Evolutionary conservation across 192 early-diverging fungal species (phyloP).

Genomic region (Coemansia sp.): DNA sequence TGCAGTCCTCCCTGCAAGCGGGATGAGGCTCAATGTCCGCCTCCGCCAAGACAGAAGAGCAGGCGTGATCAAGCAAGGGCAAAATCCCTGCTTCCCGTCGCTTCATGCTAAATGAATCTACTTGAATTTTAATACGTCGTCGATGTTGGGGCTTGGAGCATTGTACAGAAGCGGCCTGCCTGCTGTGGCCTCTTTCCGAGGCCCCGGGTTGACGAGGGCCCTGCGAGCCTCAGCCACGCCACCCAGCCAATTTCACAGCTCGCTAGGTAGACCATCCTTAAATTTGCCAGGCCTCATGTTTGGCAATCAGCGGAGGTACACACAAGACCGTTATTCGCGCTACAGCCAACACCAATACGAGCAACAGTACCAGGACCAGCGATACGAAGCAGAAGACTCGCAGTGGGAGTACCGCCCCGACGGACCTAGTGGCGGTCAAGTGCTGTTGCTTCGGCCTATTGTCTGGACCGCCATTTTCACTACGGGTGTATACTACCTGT

Average conservation of each 20-base stretch:
- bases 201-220: background rate
- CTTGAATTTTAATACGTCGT: too few relatives aligned
- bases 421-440: slow-evolving; percentile 7
- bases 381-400: background rate
- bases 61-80: background rate
- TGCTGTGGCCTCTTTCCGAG: background rate
- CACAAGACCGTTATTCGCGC: background rate
- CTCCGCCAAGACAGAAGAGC: too few relatives aligned
- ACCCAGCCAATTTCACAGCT: background rate
- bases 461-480: slow-evolving; percentile 40
- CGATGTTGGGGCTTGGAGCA: background rate
- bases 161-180: background rate
- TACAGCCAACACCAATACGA: slow-evolving; percentile 6
- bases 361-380: slow-evolving; percentile 2
- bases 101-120: background rate
- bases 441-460: slow-evolving; percentile 20
- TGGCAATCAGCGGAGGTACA: background rate
- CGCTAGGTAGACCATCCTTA: background rate
- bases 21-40: too few relatives aligned
- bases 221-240: background rate
- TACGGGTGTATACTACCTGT: slow-evolving; percentile 24
- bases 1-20: too few relatives aligned
- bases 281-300: background rate
- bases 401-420: slow-evolving; percentile 14
- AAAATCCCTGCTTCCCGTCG: background rate